Base-by-base conservation (phyloP, 164 flowering plant species). In the Liriodendron chinense region DNA sequence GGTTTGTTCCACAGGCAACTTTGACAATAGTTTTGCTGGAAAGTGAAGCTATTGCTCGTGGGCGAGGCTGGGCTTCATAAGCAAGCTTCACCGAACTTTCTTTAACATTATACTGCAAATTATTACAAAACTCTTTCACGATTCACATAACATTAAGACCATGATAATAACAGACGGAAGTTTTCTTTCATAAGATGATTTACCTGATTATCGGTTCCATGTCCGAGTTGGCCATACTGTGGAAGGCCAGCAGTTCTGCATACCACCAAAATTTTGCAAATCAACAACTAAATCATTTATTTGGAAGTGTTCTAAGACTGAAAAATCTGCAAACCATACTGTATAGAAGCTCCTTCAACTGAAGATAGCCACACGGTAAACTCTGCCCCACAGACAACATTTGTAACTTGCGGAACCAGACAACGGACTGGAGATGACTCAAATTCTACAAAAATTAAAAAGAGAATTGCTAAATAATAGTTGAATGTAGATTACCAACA, bases 171-270 rank as follows among this genome's bases (percentile, higher is more conserved):
- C 25, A 34, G 48, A 53, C 0, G 23, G 47, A 21, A 22, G 20
- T 13, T 48, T 72, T 71, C n/a, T 26, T 22, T 48, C 3, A 18
- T n/a, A 26, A n/a, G 20, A 10, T 3, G 20, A 77, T 13, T 24
- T 81, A 94, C 99, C 99, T 96, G 98, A 84, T 94, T 94, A 78
- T 96, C 92, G 14, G 97, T 89, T 71, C 98, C 98, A 89, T 96
- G 99, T 24, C 99, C 99, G 83, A 96, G 97, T 74, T 96, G 99
- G 71, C 99, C 99, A 85, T 89, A 94, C 73, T 92, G 97, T 61
- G 99, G 99, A 81, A 90, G 93, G 75, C 99, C 99, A 72, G 98
- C 98, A 83, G 97, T 91, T 70, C 99, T 96, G 73, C 14, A 84
- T 80, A 84, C 57, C 81, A 83, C 61, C n/a, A 78, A 79, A 76